A percentile compares a stretch with the other conserved stretches of the same genome.
phyloP scores from a whole-genome alignment of 495 filamentous ascomycete genomes.

The Tuber melanosporum region DNA sequence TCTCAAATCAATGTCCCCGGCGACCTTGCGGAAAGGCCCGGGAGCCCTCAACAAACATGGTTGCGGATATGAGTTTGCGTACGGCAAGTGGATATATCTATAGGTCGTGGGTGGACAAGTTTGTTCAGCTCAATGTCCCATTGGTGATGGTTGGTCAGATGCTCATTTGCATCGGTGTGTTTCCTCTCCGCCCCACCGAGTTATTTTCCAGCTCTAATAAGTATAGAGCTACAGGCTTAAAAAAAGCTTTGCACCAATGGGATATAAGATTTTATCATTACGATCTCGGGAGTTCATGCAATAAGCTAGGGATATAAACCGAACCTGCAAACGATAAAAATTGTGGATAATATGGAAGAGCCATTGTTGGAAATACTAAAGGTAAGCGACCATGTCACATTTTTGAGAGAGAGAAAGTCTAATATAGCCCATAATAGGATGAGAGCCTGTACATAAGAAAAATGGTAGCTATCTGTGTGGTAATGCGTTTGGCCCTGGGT shows the following conservation, averaged over 20 bases:
- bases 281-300: slow-evolving; percentile 62
- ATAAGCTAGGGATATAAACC: slow-evolving; percentile 52
- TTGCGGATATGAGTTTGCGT: slow-evolving; percentile 67
- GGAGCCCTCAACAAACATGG: slow-evolving; percentile 71
- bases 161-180: too few species aligned
- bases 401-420: too few species aligned
- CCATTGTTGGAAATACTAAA: too few species aligned
- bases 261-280: slow-evolving; percentile 70
- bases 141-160: slow-evolving; percentile 64
- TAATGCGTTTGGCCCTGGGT: too few species aligned
- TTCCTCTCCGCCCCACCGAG: slow-evolving; percentile 10
- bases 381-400: too few species aligned
- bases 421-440: too few species aligned
- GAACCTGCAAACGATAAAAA: background rate
- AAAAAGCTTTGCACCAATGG: slow-evolving; percentile 70
- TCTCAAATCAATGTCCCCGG: slow-evolving; percentile 80
- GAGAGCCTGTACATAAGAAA: too few species aligned
- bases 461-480: too few species aligned
- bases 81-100: slow-evolving; percentile 66
- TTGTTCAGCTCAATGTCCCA: slow-evolving; percentile 66
- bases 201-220: background rate
- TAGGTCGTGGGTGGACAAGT: slow-evolving; percentile 70
- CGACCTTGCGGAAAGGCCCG: slow-evolving; percentile 60
- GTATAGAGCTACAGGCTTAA: slow-evolving; percentile 56
- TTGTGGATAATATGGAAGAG: too few species aligned